Evolutionary conservation across 306 rosid species (phyloP), one percentile per base, ranked within the genome.

Genomic region (Comarum palustre): DNA sequence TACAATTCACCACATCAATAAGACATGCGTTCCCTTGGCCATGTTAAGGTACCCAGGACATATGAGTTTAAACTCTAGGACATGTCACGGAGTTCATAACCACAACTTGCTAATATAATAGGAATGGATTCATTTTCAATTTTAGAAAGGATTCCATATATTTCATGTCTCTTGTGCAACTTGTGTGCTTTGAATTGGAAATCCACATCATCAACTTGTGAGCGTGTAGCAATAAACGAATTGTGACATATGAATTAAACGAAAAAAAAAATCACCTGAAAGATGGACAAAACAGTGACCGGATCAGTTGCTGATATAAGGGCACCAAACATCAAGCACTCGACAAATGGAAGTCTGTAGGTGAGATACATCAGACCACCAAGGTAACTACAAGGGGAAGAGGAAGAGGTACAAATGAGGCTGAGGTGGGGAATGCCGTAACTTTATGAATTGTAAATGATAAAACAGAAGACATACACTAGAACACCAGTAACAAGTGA

Each of bases 291-390:
- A 57, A 94, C 99, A 36, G 99, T 94, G 75, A 94, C 99, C 8
- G 99, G 97, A 82, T 94, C 99, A 0, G 99, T 94, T 47, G 99
- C 99, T 34, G 97, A 94, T 84, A 94, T 94, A 77, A 94, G 97
- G 79, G 99, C 89, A 62, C 99, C 99, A 74, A 94, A 94, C 99
- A 94, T 94, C 75, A 94, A 84, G 85, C 99, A 91, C 81, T 94
- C 99, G 45, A 91, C 97, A n/a, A 94, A 90, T 19, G 99, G 99
- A 70, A 94, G 95, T 81, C 76, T 86, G 82, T 90, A 94, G 93
- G 92, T 94, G 82, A 94, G 90, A 84, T 65, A 91, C 58, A 75
- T 57, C 77, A 94, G 80, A 75, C 97, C 99, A 72, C 99, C 99
- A 72, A 94, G 96, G 87, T 94, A 94, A 42, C 99, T 94, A 87